These are phyloP conservation scores for Albophoma yamanashiensis DNA, from an alignment of 2,329 filamentous ascomycete species.

Conservation along the genomic window DNA sequence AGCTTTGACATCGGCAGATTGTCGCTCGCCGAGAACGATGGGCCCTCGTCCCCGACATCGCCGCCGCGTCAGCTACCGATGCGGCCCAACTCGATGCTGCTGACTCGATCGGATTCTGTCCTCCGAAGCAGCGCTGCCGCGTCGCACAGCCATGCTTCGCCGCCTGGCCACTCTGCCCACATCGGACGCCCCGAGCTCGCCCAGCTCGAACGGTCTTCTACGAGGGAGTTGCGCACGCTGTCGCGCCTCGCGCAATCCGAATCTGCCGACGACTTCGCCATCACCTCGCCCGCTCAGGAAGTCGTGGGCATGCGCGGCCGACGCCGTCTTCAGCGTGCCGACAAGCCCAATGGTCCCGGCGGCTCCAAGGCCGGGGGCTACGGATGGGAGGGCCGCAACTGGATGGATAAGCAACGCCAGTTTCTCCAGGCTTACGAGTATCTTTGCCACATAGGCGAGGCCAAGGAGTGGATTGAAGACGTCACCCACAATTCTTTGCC, in stretches of 20 bases:
- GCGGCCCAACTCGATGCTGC: slow-evolving; percentile 51
- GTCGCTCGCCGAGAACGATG: slow-evolving; percentile 35
- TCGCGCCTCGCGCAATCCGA: slow-evolving; percentile 72
- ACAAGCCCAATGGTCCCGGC: slow-evolving; percentile 36
- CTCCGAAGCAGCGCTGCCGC: slow-evolving; percentile 22
- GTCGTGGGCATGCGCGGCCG: slow-evolving; percentile 82
- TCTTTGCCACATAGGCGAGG: slow-evolving; percentile 96
- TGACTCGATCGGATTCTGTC: slow-evolving; percentile 47
- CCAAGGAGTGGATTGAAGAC: slow-evolving; percentile 97
- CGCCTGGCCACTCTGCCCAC: slow-evolving; percentile 23
- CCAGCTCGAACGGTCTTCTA: slow-evolving; percentile 77
- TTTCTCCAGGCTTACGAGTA: slow-evolving; percentile 97
- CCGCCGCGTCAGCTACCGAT: slow-evolving; percentile 29
- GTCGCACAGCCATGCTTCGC: slow-evolving; percentile 18
- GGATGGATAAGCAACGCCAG: slow-evolving; percentile 98
- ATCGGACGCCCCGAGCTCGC: slow-evolving; percentile 65
- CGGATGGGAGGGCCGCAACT: slow-evolving; percentile 74
- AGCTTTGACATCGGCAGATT: slow-evolving; percentile 52
- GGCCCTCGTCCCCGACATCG: slow-evolving; percentile 28
- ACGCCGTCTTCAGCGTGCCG: slow-evolving; percentile 65
- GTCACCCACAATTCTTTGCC: slow-evolving; percentile 78
- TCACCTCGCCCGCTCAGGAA: slow-evolving; percentile 69
- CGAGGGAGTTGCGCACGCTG: slow-evolving; percentile 76
- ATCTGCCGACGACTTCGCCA: slow-evolving; percentile 68
- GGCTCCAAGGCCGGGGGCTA: slow-evolving; percentile 42